Base-by-base conservation (phyloP, 306 rosid genomes). In the Gynostemma pentaphyllum region DNA sequence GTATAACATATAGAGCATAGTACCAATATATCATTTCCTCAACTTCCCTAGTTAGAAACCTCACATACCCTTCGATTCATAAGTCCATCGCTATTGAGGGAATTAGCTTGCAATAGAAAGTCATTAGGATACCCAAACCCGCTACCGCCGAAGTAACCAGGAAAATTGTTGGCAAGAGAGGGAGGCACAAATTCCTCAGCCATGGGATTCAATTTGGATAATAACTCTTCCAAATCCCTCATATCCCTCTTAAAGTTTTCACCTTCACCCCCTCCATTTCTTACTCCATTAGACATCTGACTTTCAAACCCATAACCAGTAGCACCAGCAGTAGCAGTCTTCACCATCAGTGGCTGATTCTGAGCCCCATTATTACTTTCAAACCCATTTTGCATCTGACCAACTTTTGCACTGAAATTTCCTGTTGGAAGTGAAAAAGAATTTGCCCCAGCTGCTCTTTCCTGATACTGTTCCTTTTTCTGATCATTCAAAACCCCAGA, bases 121-220 rank as follows among this genome's bases (percentile, higher is more conserved):
- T 68, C 61, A 44, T 28, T 54, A 16, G 52, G 11, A 53, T 51
- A 40, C 13, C 64, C 64, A 68, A 68, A 59, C 22, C 53, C 80
- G 51, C 54, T 79, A 51, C 75, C 83, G 45, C 74, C 34, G 9
- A 78, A 66, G 75, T 47, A 84, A 4, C 86, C 87, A n/a, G 44
- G 24, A 13, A 61, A 75, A 68, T 65, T 79, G 40, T 84, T 87
- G 41, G 79, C 64, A 18, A 79, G 84, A 1, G 95, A 84, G 0
- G 90, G 90, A 7, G 99, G 99, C 66, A 92, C 90, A 79, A 88
- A 92, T 55, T 92, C 99, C 85, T 92, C 84, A 53, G 96, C 99
- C 99, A 92, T 81, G 68, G 99, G 96, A 63, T 92, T 92, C 85
- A 92, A 64, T 87, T 92, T 88, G 9, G 96, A 88, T 53, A 92